These are phyloP conservation scores for Mycosphaerelloides madeirae DNA, from an alignment of 2,329 filamentous ascomycete species.

Conservation along the genomic window DNA sequence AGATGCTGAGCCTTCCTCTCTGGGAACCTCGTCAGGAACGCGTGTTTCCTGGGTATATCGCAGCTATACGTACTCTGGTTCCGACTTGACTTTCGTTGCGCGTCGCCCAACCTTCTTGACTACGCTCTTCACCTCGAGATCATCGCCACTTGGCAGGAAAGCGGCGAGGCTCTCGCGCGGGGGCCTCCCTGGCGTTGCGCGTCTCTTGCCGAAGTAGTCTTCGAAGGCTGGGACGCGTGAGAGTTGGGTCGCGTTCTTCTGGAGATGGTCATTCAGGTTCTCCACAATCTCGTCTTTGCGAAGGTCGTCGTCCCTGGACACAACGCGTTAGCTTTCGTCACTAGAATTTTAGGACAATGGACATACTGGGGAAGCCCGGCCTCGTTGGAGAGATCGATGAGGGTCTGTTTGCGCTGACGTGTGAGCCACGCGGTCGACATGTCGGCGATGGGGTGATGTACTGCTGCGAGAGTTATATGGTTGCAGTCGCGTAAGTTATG, in stretches of 20 bases:
- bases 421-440: conserved; percentile 28
- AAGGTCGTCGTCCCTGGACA: conserved; percentile 47
- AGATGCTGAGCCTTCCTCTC: conserved; percentile 18
- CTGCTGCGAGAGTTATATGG: conserved; percentile 24
- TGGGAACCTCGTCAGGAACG: conserved; percentile 8
- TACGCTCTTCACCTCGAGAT: conserved; percentile 30
- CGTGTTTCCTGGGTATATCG: not conserved
- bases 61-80: conserved; percentile 26
- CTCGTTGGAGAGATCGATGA: conserved; percentile 28
- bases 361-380: conserved; percentile 29
- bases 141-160: conserved; percentile 19
- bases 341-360: not conserved
- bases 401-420: conserved; percentile 27
- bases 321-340: not conserved
- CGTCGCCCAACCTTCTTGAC: conserved; percentile 26
- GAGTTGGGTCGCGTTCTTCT: conserved; percentile 62
- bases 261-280: conserved; percentile 68
- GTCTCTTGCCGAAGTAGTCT: conserved; percentile 63
- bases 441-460: conserved; percentile 1
- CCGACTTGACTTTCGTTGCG: conserved; percentile 33
- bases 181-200: conserved; percentile 47
- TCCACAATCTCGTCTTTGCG: conserved; percentile 77
- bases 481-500: conserved; percentile 45
- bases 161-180: conserved; percentile 28
- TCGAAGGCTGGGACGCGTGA: conserved; percentile 60